These are phyloP conservation scores for Cochlearia excelsa DNA, from an alignment of 345 rosid species.

Conservation along the genomic window DNA sequence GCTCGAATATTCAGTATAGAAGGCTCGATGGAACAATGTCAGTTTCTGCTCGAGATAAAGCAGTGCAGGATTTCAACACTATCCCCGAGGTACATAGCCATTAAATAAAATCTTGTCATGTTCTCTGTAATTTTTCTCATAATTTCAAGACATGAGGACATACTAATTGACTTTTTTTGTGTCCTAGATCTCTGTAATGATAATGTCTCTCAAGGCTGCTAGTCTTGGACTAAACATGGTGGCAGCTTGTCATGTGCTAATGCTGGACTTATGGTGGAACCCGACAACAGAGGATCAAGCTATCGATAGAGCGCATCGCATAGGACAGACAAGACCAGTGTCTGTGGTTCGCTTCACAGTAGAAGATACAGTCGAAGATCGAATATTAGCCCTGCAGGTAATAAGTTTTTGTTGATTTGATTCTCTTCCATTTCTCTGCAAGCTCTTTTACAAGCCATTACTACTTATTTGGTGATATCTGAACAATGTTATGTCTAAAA, in stretches of 20 bases:
- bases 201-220: constrained; percentile 94
- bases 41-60: constrained; percentile 87
- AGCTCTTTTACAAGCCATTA: neutral
- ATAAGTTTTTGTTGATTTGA: neutral
- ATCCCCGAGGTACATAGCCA: constrained; percentile 72
- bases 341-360: constrained; percentile 83
- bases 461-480: neutral
- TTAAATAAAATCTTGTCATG: neutral
- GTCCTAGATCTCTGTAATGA: constrained; percentile 45
- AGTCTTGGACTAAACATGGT: constrained; percentile 94
- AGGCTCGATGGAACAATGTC: constrained; percentile 99
- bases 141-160: constrained; percentile 4
- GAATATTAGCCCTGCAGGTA: constrained; percentile 85
- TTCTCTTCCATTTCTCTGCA: neutral
- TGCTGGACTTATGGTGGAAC: constrained; percentile 97
- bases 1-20: constrained; percentile 71
- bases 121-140: neutral
- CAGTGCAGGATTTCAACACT: constrained; percentile 90
- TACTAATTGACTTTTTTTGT: neutral
- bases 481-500: neutral
- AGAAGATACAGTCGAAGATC: constrained; percentile 77
- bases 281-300: constrained; percentile 91
- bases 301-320: constrained; percentile 93
- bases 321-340: constrained; percentile 92
- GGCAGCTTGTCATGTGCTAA: constrained; percentile 90